Base-by-base conservation (phyloP, 176 grass and related monocot species). In the Bromus sterilis region DNA sequence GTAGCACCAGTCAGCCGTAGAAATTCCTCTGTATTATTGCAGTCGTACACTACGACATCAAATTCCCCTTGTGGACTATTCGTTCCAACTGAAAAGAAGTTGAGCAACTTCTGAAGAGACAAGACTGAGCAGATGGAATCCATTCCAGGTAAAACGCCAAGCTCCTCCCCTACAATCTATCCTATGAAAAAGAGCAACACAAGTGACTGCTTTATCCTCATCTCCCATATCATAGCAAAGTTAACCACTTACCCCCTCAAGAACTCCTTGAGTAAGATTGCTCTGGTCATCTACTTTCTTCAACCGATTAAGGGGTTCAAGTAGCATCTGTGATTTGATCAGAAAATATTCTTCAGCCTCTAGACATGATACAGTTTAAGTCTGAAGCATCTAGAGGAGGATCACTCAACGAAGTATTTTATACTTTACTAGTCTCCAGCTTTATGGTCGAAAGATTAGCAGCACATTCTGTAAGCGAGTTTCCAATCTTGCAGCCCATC, bases 141-240 rank as follows among this genome's bases (percentile, higher is more conserved):
- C 92, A 98, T 95, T 72, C 95, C 90, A 1, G 90, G 90, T 83
- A 98, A 88, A 20, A 98, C 84, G 84, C 95, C 95, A 55, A 98
- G 90, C 66, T 95, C 95, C 86, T 98, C 95, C 41, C 90, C 89
- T 66, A 98, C 90, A 82, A 95, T 81, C 92, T 98, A 93, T 91
- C 71, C 79, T 73, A 91, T 88, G 55, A 62, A 81, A 76, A 87
- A 83, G 18, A 91, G n/a, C 24, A 91, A 73, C 36, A 21, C 37
- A 37, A 71, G 41, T 89, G 51, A 95, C 61, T 80, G 44, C 0
- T 68, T 84, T 76, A 70, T 83, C 74, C 32, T 20, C 6, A 64
- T 68, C 28, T 32, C 14, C 7, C 5, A 69, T 74, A 28, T 77
- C 34, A 79, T 3, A 44, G 7, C 36, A 71, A 77, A 43, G 72